Conservation (phyloP, 78 protist genomes). For the Dictyostelium firmibasis region DNA sequence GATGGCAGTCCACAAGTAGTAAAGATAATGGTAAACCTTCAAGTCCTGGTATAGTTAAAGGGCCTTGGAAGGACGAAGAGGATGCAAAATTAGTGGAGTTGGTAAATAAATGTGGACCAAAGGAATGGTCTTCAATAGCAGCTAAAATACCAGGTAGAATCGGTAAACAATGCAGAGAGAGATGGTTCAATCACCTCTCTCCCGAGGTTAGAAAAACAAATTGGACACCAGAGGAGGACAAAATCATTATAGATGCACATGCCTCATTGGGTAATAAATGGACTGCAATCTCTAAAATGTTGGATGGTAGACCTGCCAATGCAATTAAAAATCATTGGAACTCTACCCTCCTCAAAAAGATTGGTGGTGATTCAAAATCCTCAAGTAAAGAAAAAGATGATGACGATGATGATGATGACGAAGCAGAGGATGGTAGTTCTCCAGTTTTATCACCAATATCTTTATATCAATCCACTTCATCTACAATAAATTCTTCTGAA, state of each 20-base stretch:
- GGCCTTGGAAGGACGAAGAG: constrained; percentile 80
- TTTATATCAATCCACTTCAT: constrained; percentile 6
- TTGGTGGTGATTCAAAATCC: constrained; percentile 33
- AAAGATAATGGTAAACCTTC: not conserved
- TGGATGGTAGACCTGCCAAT: constrained; percentile 95
- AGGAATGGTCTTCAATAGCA: constrained; percentile 83
- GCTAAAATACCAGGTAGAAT: constrained; percentile 77
- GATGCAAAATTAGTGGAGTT: constrained; percentile 67
- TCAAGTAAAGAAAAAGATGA: not conserved
- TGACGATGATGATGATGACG: constrained; percentile 64
- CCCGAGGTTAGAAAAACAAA: constrained; percentile 83
- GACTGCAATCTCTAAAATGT: constrained; percentile 88
- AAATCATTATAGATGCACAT: constrained; percentile 83
- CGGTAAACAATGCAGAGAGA: constrained; percentile 85
- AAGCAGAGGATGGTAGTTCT: constrained; percentile 27
- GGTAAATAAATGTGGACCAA: constrained; percentile 68
- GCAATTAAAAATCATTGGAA: constrained; percentile 96
- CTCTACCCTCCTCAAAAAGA: constrained; percentile 84
- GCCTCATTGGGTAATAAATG: constrained; percentile 88
- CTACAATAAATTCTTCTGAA: not conserved
- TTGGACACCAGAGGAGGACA: constrained; percentile 94
- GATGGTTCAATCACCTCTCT: constrained; percentile 93
- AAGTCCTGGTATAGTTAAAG: constrained; percentile 52
- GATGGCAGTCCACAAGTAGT: not conserved
- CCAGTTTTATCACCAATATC: constrained; percentile 74